Evolutionary conservation across 495 filamentous ascomycete species (phyloP).

Genomic region (Jackrogersella minutella): DNA sequence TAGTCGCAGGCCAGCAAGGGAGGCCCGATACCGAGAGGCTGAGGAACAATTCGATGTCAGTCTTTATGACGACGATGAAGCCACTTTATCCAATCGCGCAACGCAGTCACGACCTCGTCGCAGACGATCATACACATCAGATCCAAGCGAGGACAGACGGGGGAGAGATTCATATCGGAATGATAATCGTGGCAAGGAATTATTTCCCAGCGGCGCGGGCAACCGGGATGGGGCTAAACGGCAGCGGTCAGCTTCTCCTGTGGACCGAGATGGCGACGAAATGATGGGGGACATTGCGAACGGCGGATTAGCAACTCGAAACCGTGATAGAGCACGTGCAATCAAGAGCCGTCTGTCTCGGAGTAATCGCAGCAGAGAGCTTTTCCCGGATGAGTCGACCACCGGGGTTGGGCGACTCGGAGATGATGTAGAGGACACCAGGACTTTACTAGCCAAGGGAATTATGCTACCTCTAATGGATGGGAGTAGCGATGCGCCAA

Average conservation of each 20-base stretch:
- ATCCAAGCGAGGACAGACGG: slow-evolving; percentile 43
- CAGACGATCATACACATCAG: slow-evolving; percentile 48
- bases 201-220: slow-evolving; percentile 56
- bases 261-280: slow-evolving; percentile 67
- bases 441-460: slow-evolving; percentile 62
- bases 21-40: slow-evolving; percentile 53
- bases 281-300: slow-evolving; percentile 53
- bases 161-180: slow-evolving; percentile 35
- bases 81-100: slow-evolving; percentile 46
- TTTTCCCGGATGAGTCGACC: slow-evolving; percentile 69
- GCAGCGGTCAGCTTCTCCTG: slow-evolving; percentile 75
- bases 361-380: slow-evolving; percentile 62
- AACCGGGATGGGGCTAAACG: slow-evolving; percentile 58
- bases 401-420: slow-evolving; percentile 63
- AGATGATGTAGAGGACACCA: slow-evolving; percentile 69
- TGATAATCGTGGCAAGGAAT: slow-evolving; percentile 56
- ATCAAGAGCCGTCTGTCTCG: slow-evolving; percentile 53
- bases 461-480: slow-evolving; percentile 63
- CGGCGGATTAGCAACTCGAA: slow-evolving; percentile 47
- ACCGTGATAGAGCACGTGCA: slow-evolving; percentile 55
- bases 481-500: slow-evolving; percentile 47
- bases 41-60: slow-evolving; percentile 69
- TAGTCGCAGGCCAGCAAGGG: slow-evolving; percentile 56
- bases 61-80: slow-evolving; percentile 78
- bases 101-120: slow-evolving; percentile 34